A percentile compares a stretch with the other conserved stretches of the same genome.
These are phyloP conservation scores for Phytophthora foliorum DNA, from an alignment of 352 stramenopile species.

Conservation along the genomic window DNA sequence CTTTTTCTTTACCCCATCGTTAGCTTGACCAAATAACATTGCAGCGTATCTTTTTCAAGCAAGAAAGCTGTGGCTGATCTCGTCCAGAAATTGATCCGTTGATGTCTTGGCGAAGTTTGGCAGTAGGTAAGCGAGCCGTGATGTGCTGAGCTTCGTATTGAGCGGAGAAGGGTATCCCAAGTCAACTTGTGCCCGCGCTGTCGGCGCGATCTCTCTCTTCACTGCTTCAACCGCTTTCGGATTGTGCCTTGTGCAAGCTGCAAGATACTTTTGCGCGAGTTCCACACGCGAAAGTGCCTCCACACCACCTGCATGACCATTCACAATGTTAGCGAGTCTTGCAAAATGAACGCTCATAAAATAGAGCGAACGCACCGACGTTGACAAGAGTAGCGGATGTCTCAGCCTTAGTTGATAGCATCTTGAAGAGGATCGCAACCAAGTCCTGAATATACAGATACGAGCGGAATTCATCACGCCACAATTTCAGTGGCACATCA, in stretches of 20 bases:
- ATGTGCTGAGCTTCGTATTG: conserved; percentile 51
- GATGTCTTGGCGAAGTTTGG: conserved; percentile 34
- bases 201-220: conserved; percentile 38
- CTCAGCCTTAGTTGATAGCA: conserved; percentile 20
- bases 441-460: conserved; percentile 69
- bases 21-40: conserved; percentile 31
- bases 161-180: conserved; percentile 62
- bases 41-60: conserved; percentile 7
- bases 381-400: conserved; percentile 44
- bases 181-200: conserved; percentile 38
- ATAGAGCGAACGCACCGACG: conserved; percentile 45
- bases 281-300: conserved; percentile 62
- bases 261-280: conserved; percentile 47
- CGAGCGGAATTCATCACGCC: conserved; percentile 73
- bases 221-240: neutral
- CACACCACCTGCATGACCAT: conserved; percentile 40
- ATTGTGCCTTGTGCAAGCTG: conserved; percentile 18
- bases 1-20: conserved; percentile 3
- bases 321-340: neutral
- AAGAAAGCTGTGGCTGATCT: conserved; percentile 41
- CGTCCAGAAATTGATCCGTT: conserved; percentile 27
- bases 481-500: conserved; percentile 47
- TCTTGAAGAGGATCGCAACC: conserved; percentile 42
- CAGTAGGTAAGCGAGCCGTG: conserved; percentile 34
- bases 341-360: neutral